Evolutionary conservation across 306 rosid species (phyloP).

Genomic region (Rosa rugosa): DNA sequence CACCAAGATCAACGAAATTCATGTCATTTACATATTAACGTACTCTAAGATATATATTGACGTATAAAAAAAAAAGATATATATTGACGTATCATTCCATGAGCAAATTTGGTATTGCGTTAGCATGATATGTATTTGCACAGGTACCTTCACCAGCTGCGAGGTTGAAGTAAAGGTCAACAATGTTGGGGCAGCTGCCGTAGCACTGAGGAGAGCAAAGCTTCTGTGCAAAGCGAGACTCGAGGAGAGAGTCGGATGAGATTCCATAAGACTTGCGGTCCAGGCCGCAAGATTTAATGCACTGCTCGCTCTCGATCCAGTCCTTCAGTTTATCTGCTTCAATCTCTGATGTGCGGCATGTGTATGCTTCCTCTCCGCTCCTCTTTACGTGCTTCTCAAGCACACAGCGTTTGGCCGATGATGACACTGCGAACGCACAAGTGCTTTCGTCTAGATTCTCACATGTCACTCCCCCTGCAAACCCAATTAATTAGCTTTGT

Average conservation of each 20-base stretch:
- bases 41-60: neutral
- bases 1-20: neutral
- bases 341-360: conserved; percentile 66
- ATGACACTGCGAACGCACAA: conserved; percentile 77
- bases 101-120: neutral
- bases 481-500: neutral
- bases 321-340: conserved; percentile 66
- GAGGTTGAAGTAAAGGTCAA: conserved; percentile 79
- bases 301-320: conserved; percentile 57
- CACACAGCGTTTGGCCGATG: conserved; percentile 65
- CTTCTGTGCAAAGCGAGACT: conserved; percentile 51
- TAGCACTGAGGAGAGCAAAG: conserved; percentile 78
- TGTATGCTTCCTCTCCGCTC: conserved; percentile 65
- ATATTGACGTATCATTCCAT: neutral
- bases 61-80: too few relatives aligned
- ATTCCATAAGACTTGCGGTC: conserved; percentile 67
- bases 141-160: conserved; percentile 82
- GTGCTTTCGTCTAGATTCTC: conserved; percentile 51
- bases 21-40: neutral
- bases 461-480: conserved; percentile 52
- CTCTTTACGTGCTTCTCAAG: conserved; percentile 70
- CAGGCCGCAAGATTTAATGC: conserved; percentile 68
- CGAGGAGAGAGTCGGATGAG: conserved; percentile 73
- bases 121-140: neutral
- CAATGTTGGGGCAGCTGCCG: conserved; percentile 59